Evolutionary conservation across 805 yeast species (phyloP).

Genomic region (Candida cerambycidarum): DNA sequence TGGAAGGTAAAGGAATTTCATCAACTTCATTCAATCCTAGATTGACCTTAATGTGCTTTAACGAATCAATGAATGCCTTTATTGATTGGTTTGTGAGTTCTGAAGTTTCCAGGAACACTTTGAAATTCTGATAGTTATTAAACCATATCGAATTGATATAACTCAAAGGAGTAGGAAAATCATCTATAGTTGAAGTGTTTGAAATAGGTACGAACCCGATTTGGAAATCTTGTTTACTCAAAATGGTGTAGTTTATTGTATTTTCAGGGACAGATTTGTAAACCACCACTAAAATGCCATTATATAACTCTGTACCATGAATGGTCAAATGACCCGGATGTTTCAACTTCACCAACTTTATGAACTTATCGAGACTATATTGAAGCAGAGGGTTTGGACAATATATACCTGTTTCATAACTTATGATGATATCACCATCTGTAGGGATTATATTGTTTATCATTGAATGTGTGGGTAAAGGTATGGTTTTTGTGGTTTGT

Average conservation of each 20-base stretch:
- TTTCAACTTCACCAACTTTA: slow-evolving; percentile 3
- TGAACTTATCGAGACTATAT: background rate
- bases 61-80: slow-evolving; percentile 15
- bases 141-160: slow-evolving; percentile 24
- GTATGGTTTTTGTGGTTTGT: background rate
- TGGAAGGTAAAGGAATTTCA: slow-evolving; percentile 1
- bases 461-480: background rate
- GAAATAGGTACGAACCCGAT: slow-evolving; percentile 25
- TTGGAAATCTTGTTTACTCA: slow-evolving; percentile 24
- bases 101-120: slow-evolving; percentile 19
- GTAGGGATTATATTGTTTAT: slow-evolving; percentile 7
- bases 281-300: slow-evolving; percentile 22
- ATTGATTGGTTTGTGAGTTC: slow-evolving; percentile 7
- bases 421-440: slow-evolving; percentile 3
- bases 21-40: slow-evolving; percentile 2
- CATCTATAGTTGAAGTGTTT: background rate
- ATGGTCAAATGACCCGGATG: slow-evolving; percentile 29
- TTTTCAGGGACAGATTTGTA: slow-evolving; percentile 28
- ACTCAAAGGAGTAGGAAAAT: slow-evolving; percentile 14
- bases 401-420: slow-evolving; percentile 9
- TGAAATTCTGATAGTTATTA: slow-evolving; percentile 18
- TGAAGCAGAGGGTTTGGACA: background rate
- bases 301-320: slow-evolving; percentile 21
- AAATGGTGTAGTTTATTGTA: slow-evolving; percentile 25
- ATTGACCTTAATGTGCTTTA: slow-evolving; percentile 15